These are phyloP conservation scores for Mycotypha africana DNA, from an alignment of 371 early-diverging fungal genomes.

Conservation along the genomic window DNA sequence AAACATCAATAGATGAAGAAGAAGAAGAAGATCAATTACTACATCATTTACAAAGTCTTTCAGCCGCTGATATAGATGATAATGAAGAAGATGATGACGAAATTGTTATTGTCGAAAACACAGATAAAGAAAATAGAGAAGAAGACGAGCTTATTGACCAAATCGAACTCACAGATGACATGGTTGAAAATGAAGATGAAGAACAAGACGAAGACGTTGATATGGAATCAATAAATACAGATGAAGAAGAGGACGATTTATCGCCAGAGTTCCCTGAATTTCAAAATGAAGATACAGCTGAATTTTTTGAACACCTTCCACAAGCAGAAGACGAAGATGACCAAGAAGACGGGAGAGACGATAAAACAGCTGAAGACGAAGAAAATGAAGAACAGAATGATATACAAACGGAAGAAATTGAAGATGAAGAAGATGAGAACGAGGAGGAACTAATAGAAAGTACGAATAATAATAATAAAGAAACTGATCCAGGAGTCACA, in stretches of 20 bases:
- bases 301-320: slow-evolving; percentile 16
- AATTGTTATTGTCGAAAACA: neutral
- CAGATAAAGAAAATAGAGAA: slow-evolving; percentile 2
- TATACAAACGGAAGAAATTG: too few relatives aligned
- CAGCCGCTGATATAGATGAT: neutral
- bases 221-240: too few relatives aligned
- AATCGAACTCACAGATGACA: too few relatives aligned
- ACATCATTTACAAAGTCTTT: too few relatives aligned
- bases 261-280: slow-evolving; percentile 5
- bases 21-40: too few relatives aligned
- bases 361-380: too few relatives aligned
- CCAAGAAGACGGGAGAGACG: too few relatives aligned
- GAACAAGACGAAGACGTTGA: slow-evolving; percentile 2
- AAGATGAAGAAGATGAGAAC: too few relatives aligned
- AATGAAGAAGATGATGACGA: slow-evolving; percentile 1
- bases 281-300: slow-evolving; percentile 12
- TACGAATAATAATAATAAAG: too few relatives aligned
- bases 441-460: too few relatives aligned
- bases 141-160: slow-evolving; percentile 8
- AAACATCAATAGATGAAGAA: neutral
- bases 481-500: too few relatives aligned
- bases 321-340: slow-evolving; percentile 7
- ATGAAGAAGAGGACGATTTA: slow-evolving; percentile 8
- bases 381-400: too few relatives aligned
- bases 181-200: slow-evolving; percentile 1